phyloP scores from a whole-genome alignment of 495 filamentous ascomycete genomes.

The Neurospora tetrasperma region DNA sequence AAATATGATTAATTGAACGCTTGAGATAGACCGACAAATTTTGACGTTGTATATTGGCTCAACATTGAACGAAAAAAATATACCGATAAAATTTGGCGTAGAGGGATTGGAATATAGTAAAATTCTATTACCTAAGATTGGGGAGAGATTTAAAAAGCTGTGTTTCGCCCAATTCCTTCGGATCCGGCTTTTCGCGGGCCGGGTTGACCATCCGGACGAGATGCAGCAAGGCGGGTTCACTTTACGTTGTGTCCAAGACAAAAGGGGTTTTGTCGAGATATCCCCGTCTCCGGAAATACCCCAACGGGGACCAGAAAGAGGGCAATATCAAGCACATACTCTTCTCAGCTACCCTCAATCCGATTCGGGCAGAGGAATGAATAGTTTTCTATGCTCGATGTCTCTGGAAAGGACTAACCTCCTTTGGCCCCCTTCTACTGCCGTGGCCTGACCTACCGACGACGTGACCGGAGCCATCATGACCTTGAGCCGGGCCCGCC shows the following conservation, averaged over 20 bases:
- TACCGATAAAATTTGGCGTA: not conserved
- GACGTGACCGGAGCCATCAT: not conserved
- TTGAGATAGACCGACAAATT: not conserved
- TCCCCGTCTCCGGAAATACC: no score
- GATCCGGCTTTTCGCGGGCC: not conserved
- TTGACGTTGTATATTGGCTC: not conserved
- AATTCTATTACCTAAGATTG: not conserved
- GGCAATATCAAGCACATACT: conserved; percentile 55
- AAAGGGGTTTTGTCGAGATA: conserved; percentile 25
- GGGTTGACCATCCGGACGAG: conserved; percentile 11
- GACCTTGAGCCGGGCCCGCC: not conserved
- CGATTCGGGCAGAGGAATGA: not conserved
- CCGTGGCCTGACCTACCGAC: not conserved
- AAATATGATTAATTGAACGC: not conserved
- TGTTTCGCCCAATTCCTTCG: not conserved
- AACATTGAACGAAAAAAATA: not conserved
- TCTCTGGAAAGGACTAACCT: not conserved
- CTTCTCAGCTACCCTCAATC: conserved; percentile 83
- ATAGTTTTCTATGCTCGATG: not conserved
- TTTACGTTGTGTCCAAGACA: conserved; percentile 62
- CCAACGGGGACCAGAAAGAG: no score
- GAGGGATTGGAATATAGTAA: not conserved
- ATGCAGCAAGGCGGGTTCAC: conserved; percentile 41
- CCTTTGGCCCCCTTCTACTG: not conserved
- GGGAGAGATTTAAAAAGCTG: not conserved